Conservation (phyloP, 257 asterid genomes). For the Dorcoceras hygrometricum region DNA sequence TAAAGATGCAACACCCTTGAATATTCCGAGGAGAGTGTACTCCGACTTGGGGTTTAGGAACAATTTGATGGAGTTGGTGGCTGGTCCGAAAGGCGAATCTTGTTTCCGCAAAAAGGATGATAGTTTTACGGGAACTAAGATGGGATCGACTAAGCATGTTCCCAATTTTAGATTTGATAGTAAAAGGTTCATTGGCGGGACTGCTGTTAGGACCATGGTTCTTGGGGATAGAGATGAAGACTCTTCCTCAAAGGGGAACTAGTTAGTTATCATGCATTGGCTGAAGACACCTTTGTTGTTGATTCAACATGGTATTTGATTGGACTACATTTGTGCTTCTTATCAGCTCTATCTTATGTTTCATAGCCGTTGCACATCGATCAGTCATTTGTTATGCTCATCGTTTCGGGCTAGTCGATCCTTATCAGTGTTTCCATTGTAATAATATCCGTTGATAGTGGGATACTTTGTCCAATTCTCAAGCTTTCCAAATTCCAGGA, state of each 20-base stretch:
- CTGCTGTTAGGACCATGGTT: constrained; percentile 18
- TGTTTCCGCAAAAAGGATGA: constrained; percentile 18
- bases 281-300: neutral
- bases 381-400: neutral
- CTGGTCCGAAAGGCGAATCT: constrained; percentile 23
- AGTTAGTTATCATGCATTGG: neutral
- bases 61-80: constrained; percentile 46
- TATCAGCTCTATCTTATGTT: neutral
- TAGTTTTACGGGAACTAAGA: constrained; percentile 18
- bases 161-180: constrained; percentile 35
- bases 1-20: constrained; percentile 27
- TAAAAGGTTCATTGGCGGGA: constrained; percentile 26
- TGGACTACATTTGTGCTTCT: neutral
- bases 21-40: constrained; percentile 39
- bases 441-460: neutral
- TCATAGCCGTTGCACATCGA: neutral
- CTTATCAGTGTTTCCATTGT: neutral
- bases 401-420: neutral
- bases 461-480: neutral
- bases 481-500: neutral
- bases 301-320: neutral
- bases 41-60: constrained; percentile 46
- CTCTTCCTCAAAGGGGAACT: neutral
- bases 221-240: constrained; percentile 7
- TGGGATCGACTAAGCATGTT: constrained; percentile 25